Evolutionary conservation across 371 early-diverging fungal species (phyloP), one percentile per base, ranked within the genome.

Genomic region (Haplosporangium sp.): DNA sequence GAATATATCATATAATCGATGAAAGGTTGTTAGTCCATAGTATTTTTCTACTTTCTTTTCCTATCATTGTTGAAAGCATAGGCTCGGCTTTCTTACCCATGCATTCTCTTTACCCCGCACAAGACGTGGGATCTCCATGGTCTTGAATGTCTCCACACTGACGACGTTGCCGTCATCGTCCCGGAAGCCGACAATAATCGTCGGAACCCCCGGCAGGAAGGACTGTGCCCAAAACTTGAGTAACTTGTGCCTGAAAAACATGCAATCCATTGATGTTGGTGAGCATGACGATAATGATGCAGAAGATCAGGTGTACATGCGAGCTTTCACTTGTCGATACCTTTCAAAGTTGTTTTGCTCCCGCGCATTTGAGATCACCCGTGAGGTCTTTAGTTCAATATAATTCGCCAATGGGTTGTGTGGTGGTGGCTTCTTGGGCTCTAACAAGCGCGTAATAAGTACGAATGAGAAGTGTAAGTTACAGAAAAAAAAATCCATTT

Each of bases 171-270:
- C 95, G 50, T 88, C 75, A 69, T 95, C 91, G 69, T 95, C 92
- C 54, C 97, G 89, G 72, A 92, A 98, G 0, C 96, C 98, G 42
- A 95, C 87, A 42, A 95, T 86, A 11, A 96, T 86, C 4, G 81
- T 83, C 0, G 94, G 95, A 6, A 96, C 89, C 2, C 96, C 98
- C 1, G 95, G 92, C 6, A 98, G 82, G 81, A 93, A 97, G 6
- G 95, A 96, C 81, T 98, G 97, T 6, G 95, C 93, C 94, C 96
- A 98, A 60, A 94, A 92, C 67, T 93, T 93, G 1, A 96, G 65
- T 59, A 98, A 83, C 75, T 98, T 98, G 80, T 84, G 86, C 40
- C 94, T 90, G 81, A 59, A 55, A 13, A 36, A 36, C 13, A 55
- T 43, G n/a, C n/a, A n/a, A 47, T 10, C 9, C 16, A 45, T 13